Evolutionary conservation across 164 flowering plant genomes (phyloP).

Genomic region (Dillenia turbinata): DNA sequence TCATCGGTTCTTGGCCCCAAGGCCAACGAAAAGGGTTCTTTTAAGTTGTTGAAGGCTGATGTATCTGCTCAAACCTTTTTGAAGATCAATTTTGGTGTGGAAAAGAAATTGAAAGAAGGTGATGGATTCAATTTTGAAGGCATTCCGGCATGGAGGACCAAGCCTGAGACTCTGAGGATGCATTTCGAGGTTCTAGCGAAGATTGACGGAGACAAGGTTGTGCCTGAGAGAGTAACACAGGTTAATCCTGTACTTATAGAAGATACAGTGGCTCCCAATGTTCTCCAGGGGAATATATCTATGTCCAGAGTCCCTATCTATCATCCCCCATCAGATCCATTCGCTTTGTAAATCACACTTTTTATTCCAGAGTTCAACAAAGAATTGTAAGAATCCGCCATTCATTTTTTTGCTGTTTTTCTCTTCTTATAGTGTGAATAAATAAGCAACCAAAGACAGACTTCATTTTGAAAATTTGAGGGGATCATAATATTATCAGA

Average conservation of each 20-base stretch:
- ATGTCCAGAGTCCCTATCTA: conserved; percentile 51
- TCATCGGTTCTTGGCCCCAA: conserved; percentile 62
- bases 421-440: too few relatives aligned
- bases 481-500: too few relatives aligned
- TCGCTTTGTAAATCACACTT: conserved; percentile 34
- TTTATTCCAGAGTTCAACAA: too few relatives aligned
- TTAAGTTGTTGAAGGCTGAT: conserved; percentile 72
- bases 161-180: conserved; percentile 63
- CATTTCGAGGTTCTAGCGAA: conserved; percentile 90
- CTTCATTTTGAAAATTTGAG: too few relatives aligned
- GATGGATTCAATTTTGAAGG: conserved; percentile 35
- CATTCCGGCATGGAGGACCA: conserved; percentile 82
- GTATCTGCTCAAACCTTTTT: conserved; percentile 81
- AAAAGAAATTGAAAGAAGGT: conserved; percentile 64
- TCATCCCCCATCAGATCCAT: conserved; percentile 48
- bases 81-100: conserved; percentile 73
- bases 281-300: conserved; percentile 45
- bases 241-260: conserved; percentile 58
- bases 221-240: conserved; percentile 69
- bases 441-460: too few relatives aligned
- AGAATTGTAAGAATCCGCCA: too few relatives aligned
- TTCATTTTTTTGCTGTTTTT: too few relatives aligned
- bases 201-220: conserved; percentile 75
- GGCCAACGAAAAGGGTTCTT: conserved; percentile 60
- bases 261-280: conserved; percentile 51